Evolutionary conservation across 805 yeast genomes (phyloP).

Genomic region (Candida anglica): DNA sequence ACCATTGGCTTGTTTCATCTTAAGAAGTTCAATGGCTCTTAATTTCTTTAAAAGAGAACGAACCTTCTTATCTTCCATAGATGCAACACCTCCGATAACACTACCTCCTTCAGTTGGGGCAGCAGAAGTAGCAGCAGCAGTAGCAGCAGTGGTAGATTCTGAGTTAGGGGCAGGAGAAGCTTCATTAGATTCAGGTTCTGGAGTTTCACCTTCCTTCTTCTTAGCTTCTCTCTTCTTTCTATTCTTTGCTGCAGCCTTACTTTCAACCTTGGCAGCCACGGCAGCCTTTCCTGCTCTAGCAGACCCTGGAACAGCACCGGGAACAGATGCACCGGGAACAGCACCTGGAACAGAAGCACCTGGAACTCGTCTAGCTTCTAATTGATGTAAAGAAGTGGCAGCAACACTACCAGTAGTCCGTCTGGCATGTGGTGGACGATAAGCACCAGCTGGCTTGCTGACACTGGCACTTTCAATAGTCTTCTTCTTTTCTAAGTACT

Average conservation of each 20-base stretch:
- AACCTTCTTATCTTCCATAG: slow-evolving; percentile 88
- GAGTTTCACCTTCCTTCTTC: slow-evolving; percentile 18
- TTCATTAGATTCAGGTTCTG: slow-evolving; percentile 7
- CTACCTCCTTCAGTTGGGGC: slow-evolving; percentile 37
- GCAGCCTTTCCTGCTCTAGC: slow-evolving; percentile 15
- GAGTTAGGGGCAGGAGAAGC: slow-evolving; percentile 6
- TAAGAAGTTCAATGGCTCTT: slow-evolving; percentile 90
- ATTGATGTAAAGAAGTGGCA: slow-evolving; percentile 54
- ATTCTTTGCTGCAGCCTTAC: slow-evolving; percentile 68
- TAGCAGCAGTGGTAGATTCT: slow-evolving; percentile 3
- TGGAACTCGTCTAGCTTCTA: slow-evolving; percentile 22
- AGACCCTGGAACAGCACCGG: slow-evolving; percentile 54
- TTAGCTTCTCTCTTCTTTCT: slow-evolving; percentile 70
- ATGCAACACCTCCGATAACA: slow-evolving; percentile 58
- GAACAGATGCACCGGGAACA: slow-evolving; percentile 38
- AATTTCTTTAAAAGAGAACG: slow-evolving; percentile 87
- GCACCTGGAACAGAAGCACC: slow-evolving; percentile 41
- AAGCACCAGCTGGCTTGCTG: slow-evolving; percentile 78
- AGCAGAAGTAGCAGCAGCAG: slow-evolving; percentile 8
- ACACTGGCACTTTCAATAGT: slow-evolving; percentile 27
- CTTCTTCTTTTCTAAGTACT: slow-evolving; percentile 39
- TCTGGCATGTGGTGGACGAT: slow-evolving; percentile 96
- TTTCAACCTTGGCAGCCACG: slow-evolving; percentile 23
- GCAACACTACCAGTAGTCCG: slow-evolving; percentile 24
- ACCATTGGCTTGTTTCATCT: slow-evolving; percentile 77